Conservation (phyloP, 805 yeast species). For the Candida takata region DNA sequence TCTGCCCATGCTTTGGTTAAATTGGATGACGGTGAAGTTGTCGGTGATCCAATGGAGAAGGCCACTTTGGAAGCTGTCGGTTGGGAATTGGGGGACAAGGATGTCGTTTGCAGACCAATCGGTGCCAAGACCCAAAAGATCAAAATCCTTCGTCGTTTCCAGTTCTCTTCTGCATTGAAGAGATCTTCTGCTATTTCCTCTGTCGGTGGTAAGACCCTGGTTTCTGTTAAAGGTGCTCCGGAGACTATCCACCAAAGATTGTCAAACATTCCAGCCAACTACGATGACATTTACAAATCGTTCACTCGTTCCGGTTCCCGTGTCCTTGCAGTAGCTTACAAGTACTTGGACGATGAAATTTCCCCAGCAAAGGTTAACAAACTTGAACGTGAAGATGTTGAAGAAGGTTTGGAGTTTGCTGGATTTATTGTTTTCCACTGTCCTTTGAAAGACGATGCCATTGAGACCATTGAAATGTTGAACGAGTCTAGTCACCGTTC, state of each 20-base stretch:
- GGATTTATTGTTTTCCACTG: constrained; percentile 97
- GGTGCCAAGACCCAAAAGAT: constrained; percentile 37
- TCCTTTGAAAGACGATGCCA: constrained; percentile 91
- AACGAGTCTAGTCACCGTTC: constrained; percentile 94
- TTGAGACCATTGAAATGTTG: constrained; percentile 84
- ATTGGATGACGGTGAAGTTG: constrained; percentile 93
- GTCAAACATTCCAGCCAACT: constrained; percentile 59
- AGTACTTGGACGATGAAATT: constrained; percentile 48
- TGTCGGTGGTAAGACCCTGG: constrained; percentile 50
- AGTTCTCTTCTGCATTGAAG: constrained; percentile 91
- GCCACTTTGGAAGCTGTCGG: constrained; percentile 84
- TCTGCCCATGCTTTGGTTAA: constrained; percentile 94
- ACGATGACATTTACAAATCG: constrained; percentile 80
- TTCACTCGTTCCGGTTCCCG: constrained; percentile 95
- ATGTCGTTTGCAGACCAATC: constrained; percentile 47
- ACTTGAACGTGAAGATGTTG: constrained; percentile 69
- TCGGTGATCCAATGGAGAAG: constrained; percentile 99
- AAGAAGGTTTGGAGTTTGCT: constrained; percentile 66
- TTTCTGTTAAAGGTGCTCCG: constrained; percentile 96
- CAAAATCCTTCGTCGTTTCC: constrained; percentile 85
- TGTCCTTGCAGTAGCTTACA: constrained; percentile 92
- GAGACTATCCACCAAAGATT: constrained; percentile 86
- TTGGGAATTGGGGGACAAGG: constrained; percentile 79
- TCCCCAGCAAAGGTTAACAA: constrained; percentile 45
- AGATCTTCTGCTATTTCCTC: constrained; percentile 86